Percentiles rank a stretch among this genome's conserved stretches.
These are phyloP conservation scores for Hortiboletus flavorubellus DNA, from an alignment of 768 basidiomycete genomes.

Conservation along the genomic window DNA sequence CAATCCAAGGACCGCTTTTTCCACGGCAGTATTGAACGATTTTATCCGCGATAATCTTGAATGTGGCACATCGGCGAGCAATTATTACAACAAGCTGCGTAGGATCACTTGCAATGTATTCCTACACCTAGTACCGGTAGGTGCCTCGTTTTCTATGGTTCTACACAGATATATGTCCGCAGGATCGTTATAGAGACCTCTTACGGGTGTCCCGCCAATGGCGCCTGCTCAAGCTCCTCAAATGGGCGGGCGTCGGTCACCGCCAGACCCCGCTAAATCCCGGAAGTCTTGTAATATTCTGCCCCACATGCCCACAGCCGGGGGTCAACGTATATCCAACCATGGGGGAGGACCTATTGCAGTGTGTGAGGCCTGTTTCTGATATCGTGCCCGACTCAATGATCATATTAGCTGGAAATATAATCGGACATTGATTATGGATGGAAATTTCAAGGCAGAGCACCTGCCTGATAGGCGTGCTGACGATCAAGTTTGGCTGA, in stretches of 20 bases:
- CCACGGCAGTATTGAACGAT: slow-evolving; percentile 21
- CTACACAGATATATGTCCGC: too few species aligned
- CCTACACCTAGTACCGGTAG: background rate
- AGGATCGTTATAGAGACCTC: slow-evolving; percentile 20
- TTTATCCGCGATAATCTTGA: slow-evolving; percentile 20
- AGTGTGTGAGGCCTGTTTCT: background rate
- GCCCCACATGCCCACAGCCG: slow-evolving; percentile 28
- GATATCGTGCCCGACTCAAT: too few species aligned
- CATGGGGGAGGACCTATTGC: background rate
- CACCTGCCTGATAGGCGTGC: background rate
- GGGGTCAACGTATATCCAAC: background rate
- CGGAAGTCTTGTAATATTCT: slow-evolving; percentile 6
- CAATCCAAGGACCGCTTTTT: background rate
- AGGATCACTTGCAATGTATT: background rate
- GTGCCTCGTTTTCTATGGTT: too few species aligned
- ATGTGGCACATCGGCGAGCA: slow-evolving; percentile 5
- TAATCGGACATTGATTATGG: background rate
- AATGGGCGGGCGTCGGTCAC: slow-evolving; percentile 15
- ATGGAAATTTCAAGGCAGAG: slow-evolving; percentile 21
- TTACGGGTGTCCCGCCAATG: slow-evolving; percentile 14
- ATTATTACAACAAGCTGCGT: slow-evolving; percentile 4
- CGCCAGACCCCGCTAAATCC: too few species aligned
- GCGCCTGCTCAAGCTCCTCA: slow-evolving; percentile 17
- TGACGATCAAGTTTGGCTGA: background rate
- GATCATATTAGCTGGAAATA: too few species aligned